phyloP scores from a whole-genome alignment of 75 land plant species.

The Cupressus sempervirens region DNA sequence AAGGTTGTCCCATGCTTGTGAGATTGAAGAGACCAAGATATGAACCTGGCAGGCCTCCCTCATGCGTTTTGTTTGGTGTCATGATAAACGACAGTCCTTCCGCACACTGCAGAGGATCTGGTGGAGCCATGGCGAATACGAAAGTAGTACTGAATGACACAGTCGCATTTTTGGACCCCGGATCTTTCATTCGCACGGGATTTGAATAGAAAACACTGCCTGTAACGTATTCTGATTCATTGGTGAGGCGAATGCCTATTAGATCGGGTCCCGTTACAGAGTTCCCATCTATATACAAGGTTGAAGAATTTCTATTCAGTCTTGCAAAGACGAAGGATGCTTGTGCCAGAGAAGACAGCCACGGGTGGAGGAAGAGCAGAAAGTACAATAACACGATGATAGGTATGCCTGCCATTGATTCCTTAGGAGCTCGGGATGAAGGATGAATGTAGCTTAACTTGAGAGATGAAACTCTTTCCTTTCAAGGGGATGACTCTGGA shows the following conservation, averaged over 20 bases:
- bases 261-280: not conserved
- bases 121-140: no score
- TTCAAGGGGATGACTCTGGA: no score
- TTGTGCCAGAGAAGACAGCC: not conserved
- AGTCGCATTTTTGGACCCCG: not conserved
- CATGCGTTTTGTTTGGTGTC: no score
- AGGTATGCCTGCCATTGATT: not conserved
- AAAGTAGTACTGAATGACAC: no score
- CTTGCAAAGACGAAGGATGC: not conserved
- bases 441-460: no score
- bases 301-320: not conserved
- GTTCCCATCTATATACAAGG: not conserved
- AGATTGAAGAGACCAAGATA: no score
- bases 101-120: no score
- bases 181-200: not conserved
- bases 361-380: not conserved
- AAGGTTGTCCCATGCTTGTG: no score
- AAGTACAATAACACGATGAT: not conserved
- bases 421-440: no score
- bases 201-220: constrained; percentile 1
- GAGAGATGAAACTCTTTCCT: no score
- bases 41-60: no score
- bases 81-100: no score
- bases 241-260: constrained; percentile 1
- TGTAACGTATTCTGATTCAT: not conserved